Base-by-base conservation (phyloP, 2,329 filamentous ascomycete species). In the Ophiostoma montium region DNA sequence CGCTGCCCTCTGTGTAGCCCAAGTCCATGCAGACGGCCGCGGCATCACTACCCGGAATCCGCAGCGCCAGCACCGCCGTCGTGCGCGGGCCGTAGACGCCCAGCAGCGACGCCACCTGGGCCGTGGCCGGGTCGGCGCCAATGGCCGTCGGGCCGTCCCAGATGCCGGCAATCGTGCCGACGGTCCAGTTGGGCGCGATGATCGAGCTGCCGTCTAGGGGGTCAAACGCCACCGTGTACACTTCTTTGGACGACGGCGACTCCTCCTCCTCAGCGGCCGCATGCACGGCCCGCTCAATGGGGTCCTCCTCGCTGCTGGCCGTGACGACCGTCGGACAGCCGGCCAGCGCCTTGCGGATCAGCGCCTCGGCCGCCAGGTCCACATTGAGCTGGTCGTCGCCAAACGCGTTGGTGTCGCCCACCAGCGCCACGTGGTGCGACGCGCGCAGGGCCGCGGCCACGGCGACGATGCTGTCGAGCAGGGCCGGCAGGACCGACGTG, bases 201-300 rank as follows among this genome's bases (percentile, higher is more conserved):
- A 78, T 77, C 53, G 74, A 80, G 60, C 72, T 77, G 11, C 78
- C 78, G 55, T 82, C 78, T 0, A 82, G 68, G 0, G 78, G 78
- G 55, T 82, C 78, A 55, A 81, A 82, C 0, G 75, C 76, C 9
- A 80, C 61, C 0, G 76, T 72, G 61, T 81, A 81, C 27, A 63
- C 57, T 55, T 78, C 11, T n/a, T n/a, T n/a, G n/a, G n/a, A n/a
- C n/a, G n/a, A n/a, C n/a, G n/a, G n/a, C n/a, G n/a, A n/a, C n/a
- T 10, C 5, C n/a, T 30, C 16, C 5, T 30, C 10, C 33, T 11
- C 27, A 7, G 32, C 11, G 50, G 58, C 31, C 1, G 43, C 16
- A 18, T 41, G 41, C 6, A 63, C 54, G 33, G 60, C 19, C 51
- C 61, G 60, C 60, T 79, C 76, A 1, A 75, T 58, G 0, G 76